phyloP scores from a whole-genome alignment of 331 rosid genomes.

The Malus hybrid region DNA sequence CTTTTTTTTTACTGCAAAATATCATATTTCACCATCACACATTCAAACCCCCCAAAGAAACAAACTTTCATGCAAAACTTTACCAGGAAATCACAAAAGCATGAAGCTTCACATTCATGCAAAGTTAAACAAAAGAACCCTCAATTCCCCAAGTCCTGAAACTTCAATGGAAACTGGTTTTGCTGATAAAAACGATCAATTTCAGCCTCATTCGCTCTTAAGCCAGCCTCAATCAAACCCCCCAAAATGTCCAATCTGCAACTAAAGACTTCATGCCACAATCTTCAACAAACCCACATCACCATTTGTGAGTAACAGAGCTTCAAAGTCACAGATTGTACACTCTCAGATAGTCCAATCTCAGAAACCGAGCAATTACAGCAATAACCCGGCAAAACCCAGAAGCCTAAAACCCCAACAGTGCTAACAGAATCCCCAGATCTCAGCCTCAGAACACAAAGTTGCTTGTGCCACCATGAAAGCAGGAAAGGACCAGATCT shows the following conservation, averaged over 20 bases:
- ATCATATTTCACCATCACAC: constrained; percentile 35
- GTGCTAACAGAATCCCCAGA: constrained; percentile 21
- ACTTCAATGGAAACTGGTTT: constrained; percentile 47
- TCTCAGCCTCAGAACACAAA: constrained; percentile 26
- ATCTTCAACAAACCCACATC: neutral
- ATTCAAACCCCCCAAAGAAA: constrained; percentile 26
- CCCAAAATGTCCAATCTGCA: constrained; percentile 6
- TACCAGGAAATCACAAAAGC: constrained; percentile 5
- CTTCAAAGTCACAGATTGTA: neutral
- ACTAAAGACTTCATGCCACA: no score
- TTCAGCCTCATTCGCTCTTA: constrained; percentile 43
- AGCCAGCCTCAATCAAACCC: constrained; percentile 22
- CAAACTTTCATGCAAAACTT: constrained; percentile 3
- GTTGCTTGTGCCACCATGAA: constrained; percentile 7
- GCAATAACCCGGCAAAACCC: constrained; percentile 29
- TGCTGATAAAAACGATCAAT: constrained; percentile 29
- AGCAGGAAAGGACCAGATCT: constrained; percentile 34
- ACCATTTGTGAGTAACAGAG: neutral
- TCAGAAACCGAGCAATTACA: neutral
- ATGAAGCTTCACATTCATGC: constrained; percentile 16
- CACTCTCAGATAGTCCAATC: constrained; percentile 1
- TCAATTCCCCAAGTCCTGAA: neutral
- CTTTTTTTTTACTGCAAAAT: constrained; percentile 27
- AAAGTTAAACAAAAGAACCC: constrained; percentile 8
- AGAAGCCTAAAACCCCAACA: constrained; percentile 3